phyloP scores from a whole-genome alignment of 495 filamentous ascomycete species.

The Mytilinidion resinicola region DNA sequence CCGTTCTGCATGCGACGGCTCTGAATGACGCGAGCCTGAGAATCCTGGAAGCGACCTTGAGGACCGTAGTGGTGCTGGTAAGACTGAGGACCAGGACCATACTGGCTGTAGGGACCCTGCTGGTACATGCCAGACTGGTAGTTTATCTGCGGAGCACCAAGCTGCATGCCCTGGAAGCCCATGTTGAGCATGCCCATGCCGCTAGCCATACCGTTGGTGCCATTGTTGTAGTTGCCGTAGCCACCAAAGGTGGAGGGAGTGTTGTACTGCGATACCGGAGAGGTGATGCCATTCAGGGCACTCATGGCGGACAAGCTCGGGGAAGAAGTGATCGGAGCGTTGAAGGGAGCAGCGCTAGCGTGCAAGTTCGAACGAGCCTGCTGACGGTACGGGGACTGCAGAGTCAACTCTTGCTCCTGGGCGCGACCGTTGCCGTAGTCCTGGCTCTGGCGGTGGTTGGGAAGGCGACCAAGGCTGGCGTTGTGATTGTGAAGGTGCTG shows the following conservation, averaged over 20 bases:
- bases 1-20: constrained; percentile 59
- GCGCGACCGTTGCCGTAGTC: constrained; percentile 51
- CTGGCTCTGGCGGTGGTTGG: constrained; percentile 59
- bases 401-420: constrained; percentile 37
- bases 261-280: constrained; percentile 33
- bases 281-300: constrained; percentile 10
- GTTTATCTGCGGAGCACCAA: constrained; percentile 37
- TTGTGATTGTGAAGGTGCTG: constrained; percentile 80
- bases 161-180: constrained; percentile 52
- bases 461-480: constrained; percentile 71
- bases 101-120: constrained; percentile 41
- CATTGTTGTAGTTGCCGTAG: constrained; percentile 30
- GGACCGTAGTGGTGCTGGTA: constrained; percentile 39
- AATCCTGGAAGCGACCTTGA: constrained; percentile 46
- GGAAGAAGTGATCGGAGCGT: constrained; percentile 37
- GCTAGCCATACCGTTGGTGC: neutral
- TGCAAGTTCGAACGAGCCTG: constrained; percentile 50
- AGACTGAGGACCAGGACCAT: constrained; percentile 38
- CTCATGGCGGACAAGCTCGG: constrained; percentile 2
- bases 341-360: constrained; percentile 67
- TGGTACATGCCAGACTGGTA: constrained; percentile 35
- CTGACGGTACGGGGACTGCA: constrained; percentile 42
- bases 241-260: constrained; percentile 37
- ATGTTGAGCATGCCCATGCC: constrained; percentile 52
- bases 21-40: constrained; percentile 64